Percentiles rank a stretch among this genome's conserved stretches.
Conservation (phyloP, 2,329 filamentous ascomycete genomes). For the Teratosphaeria epicoccoides region DNA sequence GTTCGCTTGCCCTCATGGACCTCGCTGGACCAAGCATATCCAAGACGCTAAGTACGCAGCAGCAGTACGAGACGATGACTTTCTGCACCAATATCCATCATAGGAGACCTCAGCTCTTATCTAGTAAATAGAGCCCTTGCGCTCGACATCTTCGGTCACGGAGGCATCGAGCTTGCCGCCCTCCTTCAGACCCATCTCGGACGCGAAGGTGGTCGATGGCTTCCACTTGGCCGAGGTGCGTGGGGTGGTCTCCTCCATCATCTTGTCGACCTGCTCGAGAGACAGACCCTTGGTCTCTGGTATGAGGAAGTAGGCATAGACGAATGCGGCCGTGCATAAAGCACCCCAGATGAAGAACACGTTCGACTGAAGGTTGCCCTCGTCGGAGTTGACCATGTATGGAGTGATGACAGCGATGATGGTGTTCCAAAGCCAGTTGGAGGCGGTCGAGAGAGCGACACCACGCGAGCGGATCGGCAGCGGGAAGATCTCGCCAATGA, state of each 20-base stretch:
- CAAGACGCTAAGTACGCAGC: neutral
- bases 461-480: slow-evolving; percentile 80
- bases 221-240: slow-evolving; percentile 61
- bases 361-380: slow-evolving; percentile 40
- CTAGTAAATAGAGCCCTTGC: slow-evolving; percentile 27
- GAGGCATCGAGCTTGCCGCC: slow-evolving; percentile 21
- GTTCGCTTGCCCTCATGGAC: too few species aligned
- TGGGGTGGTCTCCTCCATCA: slow-evolving; percentile 78
- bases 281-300: slow-evolving; percentile 50
- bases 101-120: neutral
- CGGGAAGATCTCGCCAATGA: slow-evolving; percentile 86
- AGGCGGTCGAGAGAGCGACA: slow-evolving; percentile 75
- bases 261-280: slow-evolving; percentile 71
- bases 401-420: slow-evolving; percentile 33
- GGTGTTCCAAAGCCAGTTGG: slow-evolving; percentile 71
- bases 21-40: neutral
- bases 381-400: slow-evolving; percentile 55
- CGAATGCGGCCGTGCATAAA: slow-evolving; percentile 35
- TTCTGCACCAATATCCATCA: neutral
- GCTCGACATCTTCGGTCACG: slow-evolving; percentile 24
- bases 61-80: neutral
- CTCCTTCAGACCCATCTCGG: slow-evolving; percentile 23
- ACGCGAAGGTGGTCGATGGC: slow-evolving; percentile 26
- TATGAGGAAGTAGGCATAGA: slow-evolving; percentile 64
- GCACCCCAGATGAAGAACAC: slow-evolving; percentile 36